Percentiles rank a stretch among this genome's conserved stretches.
Evolutionary conservation across 106 monocot genomes (phyloP).

Genomic region (Triglochin maritima): DNA sequence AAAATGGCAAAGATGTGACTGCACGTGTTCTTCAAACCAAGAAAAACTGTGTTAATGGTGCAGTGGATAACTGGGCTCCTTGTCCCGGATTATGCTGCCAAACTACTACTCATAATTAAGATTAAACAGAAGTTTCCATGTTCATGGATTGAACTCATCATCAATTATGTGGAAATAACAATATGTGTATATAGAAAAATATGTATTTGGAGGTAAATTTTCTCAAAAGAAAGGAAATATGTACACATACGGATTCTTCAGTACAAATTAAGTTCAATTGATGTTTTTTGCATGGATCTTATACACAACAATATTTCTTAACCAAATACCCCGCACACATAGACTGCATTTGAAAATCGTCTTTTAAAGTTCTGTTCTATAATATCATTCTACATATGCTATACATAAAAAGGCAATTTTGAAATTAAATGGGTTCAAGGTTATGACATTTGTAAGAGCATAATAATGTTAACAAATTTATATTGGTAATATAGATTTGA

Average conservation of each 20-base stretch:
- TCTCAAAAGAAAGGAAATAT: too few species aligned
- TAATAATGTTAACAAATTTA: not conserved
- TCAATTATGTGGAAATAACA: too few species aligned
- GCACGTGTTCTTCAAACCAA: not conserved
- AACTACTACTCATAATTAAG: too few species aligned
- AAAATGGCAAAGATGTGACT: not conserved
- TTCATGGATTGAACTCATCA: too few species aligned
- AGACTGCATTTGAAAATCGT: too few species aligned
- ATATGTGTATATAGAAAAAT: not conserved
- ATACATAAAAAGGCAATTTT: not conserved
- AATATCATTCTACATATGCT: not conserved
- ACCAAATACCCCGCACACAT: not conserved
- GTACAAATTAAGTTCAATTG: too few species aligned
- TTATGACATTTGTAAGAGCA: not conserved
- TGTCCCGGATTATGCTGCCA: too few species aligned
- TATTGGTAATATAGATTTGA: not conserved
- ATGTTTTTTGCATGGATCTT: not conserved
- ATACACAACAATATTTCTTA: not conserved
- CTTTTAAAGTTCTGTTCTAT: too few species aligned
- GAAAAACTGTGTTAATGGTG: too few species aligned
- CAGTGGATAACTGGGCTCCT: too few species aligned
- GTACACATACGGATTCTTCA: too few species aligned
- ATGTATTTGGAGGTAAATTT: not conserved
- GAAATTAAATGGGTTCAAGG: not conserved
- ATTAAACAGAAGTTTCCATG: too few species aligned